Evolutionary conservation across 495 filamentous ascomycete genomes (phyloP).

Genomic region (Annulohypoxylon maeteangense): DNA sequence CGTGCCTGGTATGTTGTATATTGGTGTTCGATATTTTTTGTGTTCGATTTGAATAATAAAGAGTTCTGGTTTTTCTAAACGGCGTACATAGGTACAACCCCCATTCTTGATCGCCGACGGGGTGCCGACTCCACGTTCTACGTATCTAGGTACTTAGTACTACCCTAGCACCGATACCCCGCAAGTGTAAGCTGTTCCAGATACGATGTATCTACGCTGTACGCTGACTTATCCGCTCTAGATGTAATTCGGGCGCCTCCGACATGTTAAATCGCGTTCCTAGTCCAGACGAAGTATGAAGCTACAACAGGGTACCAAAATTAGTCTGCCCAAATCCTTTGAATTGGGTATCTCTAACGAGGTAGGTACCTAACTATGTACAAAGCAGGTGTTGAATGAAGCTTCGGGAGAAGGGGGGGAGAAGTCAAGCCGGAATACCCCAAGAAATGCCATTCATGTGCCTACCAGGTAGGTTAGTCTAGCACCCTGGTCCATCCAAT

Average conservation of each 20-base stretch:
- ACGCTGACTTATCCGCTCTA: constrained; percentile 4
- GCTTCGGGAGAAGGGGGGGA: not conserved
- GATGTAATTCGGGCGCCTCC: constrained; percentile 12
- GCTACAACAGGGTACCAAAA: too few species aligned
- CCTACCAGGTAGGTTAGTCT: not conserved
- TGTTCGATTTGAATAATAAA: constrained; percentile 26
- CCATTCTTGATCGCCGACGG: constrained; percentile 34
- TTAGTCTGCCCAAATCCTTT: not conserved
- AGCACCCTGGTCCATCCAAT: not conserved
- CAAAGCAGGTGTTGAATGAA: too few species aligned
- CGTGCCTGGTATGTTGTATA: too few species aligned
- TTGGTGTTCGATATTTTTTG: too few species aligned
- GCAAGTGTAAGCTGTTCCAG: constrained; percentile 15
- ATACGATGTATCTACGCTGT: not conserved
- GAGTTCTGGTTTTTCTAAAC: not conserved
- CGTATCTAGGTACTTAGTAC: too few species aligned
- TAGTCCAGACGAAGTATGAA: not conserved
- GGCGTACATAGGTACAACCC: constrained; percentile 9
- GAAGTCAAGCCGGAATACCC: not conserved
- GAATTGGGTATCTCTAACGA: not conserved
- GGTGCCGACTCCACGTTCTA: constrained; percentile 6
- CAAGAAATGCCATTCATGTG: not conserved
- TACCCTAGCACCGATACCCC: too few species aligned
- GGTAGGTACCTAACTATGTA: not conserved
- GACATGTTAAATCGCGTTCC: not conserved